phyloP scores from a whole-genome alignment of 1,284 basidiomycete genomes.

The Cutaneotrichosporon cutaneum region DNA sequence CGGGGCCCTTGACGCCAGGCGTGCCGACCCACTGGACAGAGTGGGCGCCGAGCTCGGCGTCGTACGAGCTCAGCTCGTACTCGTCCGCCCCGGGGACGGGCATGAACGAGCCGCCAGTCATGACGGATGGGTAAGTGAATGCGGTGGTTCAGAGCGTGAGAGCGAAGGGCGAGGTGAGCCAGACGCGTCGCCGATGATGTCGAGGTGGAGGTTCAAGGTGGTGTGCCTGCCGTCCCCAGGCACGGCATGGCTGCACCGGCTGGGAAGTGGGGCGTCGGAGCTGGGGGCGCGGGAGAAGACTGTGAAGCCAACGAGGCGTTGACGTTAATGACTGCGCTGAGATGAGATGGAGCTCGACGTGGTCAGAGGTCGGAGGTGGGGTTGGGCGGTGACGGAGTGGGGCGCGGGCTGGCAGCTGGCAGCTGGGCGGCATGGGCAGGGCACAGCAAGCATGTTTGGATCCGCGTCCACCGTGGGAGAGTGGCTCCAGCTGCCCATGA shows the following conservation, averaged over 20 bases:
- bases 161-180: background rate
- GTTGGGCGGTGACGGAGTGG: too few species aligned
- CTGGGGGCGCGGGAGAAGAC: background rate
- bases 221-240: background rate
- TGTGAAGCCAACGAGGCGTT: background rate
- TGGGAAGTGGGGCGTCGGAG: background rate
- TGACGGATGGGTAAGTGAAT: conserved; percentile 9
- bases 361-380: too few species aligned
- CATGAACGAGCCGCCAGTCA: conserved; percentile 44
- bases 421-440: too few species aligned
- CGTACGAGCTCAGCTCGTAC: conserved; percentile 30
- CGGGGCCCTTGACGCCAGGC: conserved; percentile 62
- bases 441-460: too few species aligned
- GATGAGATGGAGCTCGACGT: too few species aligned
- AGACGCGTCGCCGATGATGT: background rate
- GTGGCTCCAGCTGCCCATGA: too few species aligned
- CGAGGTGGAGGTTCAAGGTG: background rate
- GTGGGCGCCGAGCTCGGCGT: conserved; percentile 30
- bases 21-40: conserved; percentile 59
- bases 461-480: background rate
- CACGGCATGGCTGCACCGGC: background rate
- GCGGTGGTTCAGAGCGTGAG: background rate
- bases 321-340: too few species aligned
- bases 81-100: conserved; percentile 34
- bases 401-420: too few species aligned